Evolutionary conservation across 139 green algal species (phyloP), one percentile per base, ranked within the genome.

Genomic region (Deuterostichococcus epilithicus): DNA sequence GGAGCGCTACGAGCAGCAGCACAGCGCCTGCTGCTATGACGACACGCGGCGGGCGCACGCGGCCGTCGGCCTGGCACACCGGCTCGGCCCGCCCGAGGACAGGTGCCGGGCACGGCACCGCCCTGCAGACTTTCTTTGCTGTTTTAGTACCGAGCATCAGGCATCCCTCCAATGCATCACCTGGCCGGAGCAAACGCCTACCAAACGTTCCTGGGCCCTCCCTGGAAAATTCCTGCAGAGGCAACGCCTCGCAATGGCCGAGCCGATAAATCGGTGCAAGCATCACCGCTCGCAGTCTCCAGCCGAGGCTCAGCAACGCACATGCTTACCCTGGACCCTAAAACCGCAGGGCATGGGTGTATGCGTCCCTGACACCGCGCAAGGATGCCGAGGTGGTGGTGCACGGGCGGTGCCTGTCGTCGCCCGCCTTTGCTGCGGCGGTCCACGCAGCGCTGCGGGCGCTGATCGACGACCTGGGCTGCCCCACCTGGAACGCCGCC

Each of bases 321-420:
- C 63, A 38, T 15, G 8, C 63, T 70, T 35, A 13, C 8, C 63
- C 63, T 70, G n/a, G 18, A 8, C 22, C 26, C 26, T 75, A 59
- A 81, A 8, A 32, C 0, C 80, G 68, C 66, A 86, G 81, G 68
- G 73, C 77, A 13, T 77, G 47, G 35, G 47, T 75, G 15, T 85
- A 80, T 38, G 70, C 80, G 5, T 76, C 70, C n/a, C 66, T 92
- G 5, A 78, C 82, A 33, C 89, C 89, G 30, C 60, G 74, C 60
- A 94, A 95, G 79, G 91, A 96, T 76, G 86, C 85, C 78, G 91
- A 95, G 71, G 33, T 92, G 25, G 37, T 84, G 1, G 45, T 94
- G 18, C 81, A 86, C 3, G 86, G 83, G 22, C n/a, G 28, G 44
- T 59, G 20, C 33, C 47, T 95, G 36, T 44, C 6, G 52, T 86